Percentiles rank a stretch among this genome's conserved stretches.
phyloP scores from a whole-genome alignment of 2,329 filamentous ascomycete species.

The Xylariaceae sp. region DNA sequence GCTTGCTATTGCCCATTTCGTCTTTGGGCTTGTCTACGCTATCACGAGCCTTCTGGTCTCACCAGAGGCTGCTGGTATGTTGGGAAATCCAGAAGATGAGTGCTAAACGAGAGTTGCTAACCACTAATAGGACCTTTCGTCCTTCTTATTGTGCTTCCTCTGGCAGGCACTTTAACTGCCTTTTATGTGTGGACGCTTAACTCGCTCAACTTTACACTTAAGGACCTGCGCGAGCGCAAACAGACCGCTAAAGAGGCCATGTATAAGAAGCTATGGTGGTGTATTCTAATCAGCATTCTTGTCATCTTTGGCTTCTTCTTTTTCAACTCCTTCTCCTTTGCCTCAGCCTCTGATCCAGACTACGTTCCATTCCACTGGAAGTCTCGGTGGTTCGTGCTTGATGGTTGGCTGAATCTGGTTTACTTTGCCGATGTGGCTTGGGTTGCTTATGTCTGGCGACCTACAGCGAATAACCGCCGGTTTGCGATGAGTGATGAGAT shows the following conservation, averaged over 20 bases:
- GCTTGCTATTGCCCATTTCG: conserved; percentile 89
- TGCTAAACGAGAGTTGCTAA: conserved; percentile 7
- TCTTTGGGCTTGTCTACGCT: conserved; percentile 93
- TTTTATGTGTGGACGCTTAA: conserved; percentile 99
- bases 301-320: conserved; percentile 99
- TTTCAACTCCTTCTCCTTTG: conserved; percentile 95
- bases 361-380: conserved; percentile 98
- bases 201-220: conserved; percentile 91
- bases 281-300: conserved; percentile 87
- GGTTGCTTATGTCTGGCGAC: conserved; percentile 94
- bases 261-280: conserved; percentile 99
- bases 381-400: conserved; percentile 93
- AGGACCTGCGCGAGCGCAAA: conserved; percentile 92
- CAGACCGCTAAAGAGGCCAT: conserved; percentile 92
- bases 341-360: conserved; percentile 80
- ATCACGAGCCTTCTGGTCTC: conserved; percentile 87
- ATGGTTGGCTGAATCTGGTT: conserved; percentile 96
- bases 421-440: conserved; percentile 94
- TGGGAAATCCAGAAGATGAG: background rate
- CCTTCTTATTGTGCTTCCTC: conserved; percentile 88
- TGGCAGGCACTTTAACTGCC: conserved; percentile 89
- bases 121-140: conserved; percentile 73
- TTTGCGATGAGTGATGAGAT: conserved; percentile 99
- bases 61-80: conserved; percentile 77
- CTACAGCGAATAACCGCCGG: conserved; percentile 92